A percentile compares a stretch with the other conserved stretches of the same genome.
Evolutionary conservation across 768 basidiomycete species (phyloP).

Genomic region (Agrocybe pediades): DNA sequence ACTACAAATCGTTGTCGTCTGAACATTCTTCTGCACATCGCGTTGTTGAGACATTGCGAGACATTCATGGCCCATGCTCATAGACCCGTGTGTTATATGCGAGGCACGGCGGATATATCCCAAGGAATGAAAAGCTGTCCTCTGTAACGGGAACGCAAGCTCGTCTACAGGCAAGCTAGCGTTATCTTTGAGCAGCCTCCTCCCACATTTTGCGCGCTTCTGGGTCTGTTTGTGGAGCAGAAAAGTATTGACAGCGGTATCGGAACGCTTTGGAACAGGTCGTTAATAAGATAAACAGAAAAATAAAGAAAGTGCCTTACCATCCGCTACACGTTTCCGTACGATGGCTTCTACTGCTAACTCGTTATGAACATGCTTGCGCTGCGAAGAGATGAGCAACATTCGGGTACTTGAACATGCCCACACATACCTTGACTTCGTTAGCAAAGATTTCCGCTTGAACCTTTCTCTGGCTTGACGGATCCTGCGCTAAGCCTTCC

Average conservation of each 20-base stretch:
- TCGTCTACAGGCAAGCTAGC: background rate
- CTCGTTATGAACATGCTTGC: constrained; percentile 77
- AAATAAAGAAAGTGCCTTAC: constrained; percentile 36
- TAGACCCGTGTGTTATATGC: background rate
- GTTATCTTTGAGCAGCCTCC: constrained; percentile 23
- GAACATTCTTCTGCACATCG: too few relatives aligned
- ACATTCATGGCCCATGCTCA: background rate
- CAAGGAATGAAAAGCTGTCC: too few relatives aligned
- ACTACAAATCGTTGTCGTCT: too few relatives aligned
- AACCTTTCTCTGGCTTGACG: constrained; percentile 45
- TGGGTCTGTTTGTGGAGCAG: constrained; percentile 59
- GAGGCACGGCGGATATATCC: too few relatives aligned
- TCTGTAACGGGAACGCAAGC: too few relatives aligned
- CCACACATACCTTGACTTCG: constrained; percentile 64
- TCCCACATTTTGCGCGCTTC: constrained; percentile 47
- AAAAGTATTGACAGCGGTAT: constrained; percentile 79
- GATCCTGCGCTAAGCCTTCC: constrained; percentile 44
- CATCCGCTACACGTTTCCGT: constrained; percentile 68
- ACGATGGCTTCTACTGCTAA: constrained; percentile 72
- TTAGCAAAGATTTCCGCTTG: constrained; percentile 63
- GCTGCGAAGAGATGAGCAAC: constrained; percentile 35
- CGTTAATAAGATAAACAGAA: background rate
- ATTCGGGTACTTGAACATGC: background rate
- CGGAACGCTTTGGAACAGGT: constrained; percentile 57
- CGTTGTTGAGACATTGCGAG: background rate